Evolutionary conservation across 805 yeast species (phyloP), one percentile per base, ranked within the genome.

Genomic region (Hanseniaspora lindneri): DNA sequence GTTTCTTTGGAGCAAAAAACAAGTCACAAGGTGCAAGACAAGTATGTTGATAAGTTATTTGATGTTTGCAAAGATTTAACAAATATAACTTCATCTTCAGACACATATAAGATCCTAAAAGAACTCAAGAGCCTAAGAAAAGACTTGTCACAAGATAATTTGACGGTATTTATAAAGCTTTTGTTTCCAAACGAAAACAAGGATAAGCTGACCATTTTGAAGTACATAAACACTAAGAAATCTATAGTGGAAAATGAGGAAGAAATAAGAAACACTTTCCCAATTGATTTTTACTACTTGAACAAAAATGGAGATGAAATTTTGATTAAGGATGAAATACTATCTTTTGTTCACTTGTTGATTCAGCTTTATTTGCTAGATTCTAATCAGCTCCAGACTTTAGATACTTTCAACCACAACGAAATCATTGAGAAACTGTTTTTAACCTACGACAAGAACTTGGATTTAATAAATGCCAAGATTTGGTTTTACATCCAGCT

Each of bases 401-500:
- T 79, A 52, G 74, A 75, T 50, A 58, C 62, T 10, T 75, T 84
- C 60, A 80, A 80, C 57, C 63, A 58, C 10, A 66, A 68, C 44
- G 70, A 76, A 37, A 68, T 81, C 49, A 60, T 67, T 13, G 67
- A 78, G 47, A 71, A 55, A 51, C 63, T 62, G 25, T 56, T 86
- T 60, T 72, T 74, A 51, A 63, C 71, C 13, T 81, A 81, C 67
- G 40, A 39, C 17, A 86, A 86, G 65, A 39, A 46, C 29, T 14
- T 27, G 2, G 97, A 92, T 65, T 77, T 83, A 58, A 73, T 92
- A 51, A 78, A 78, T 54, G 92, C 97, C 14, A 89, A 88, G 64
- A 72, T 83, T 52, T 92, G 97, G 97, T 92, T 89, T 62, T 89
- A 87, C 67, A 73, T 83, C 56, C 73, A 80, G 39, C 20, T 46